Conservation (phyloP, 2,329 filamentous ascomycete genomes). For the Claviceps fusiformis region DNA sequence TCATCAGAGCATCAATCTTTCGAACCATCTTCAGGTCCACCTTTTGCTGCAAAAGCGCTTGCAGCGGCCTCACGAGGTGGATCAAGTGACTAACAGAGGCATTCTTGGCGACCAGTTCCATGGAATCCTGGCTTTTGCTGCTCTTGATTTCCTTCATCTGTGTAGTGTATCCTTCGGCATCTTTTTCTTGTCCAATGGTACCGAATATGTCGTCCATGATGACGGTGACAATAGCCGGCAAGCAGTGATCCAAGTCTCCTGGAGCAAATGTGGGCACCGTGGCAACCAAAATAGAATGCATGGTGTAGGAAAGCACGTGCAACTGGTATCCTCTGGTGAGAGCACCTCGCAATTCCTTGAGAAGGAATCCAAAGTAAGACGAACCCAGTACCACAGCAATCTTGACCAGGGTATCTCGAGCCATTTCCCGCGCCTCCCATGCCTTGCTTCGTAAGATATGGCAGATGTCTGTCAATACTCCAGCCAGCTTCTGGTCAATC, state of each 20-base stretch:
- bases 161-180: constrained; percentile 86
- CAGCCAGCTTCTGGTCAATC: constrained; percentile 61
- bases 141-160: constrained; percentile 97
- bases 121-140: constrained; percentile 95
- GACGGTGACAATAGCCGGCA: constrained; percentile 62
- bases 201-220: constrained; percentile 98
- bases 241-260: constrained; percentile 81
- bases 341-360: constrained; percentile 77
- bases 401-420: constrained; percentile 73
- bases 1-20: constrained; percentile 81
- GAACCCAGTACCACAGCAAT: constrained; percentile 73
- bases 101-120: constrained; percentile 79
- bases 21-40: constrained; percentile 70
- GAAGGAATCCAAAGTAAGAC: constrained; percentile 76
- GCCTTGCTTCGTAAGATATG: constrained; percentile 84
- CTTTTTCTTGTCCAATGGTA: constrained; percentile 83
- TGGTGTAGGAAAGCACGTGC: constrained; percentile 86
- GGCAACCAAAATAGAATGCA: constrained; percentile 78
- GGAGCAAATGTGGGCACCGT: constrained; percentile 59
- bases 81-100: constrained; percentile 63
- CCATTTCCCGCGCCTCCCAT: constrained; percentile 80
- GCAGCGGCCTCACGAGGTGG: constrained; percentile 65
- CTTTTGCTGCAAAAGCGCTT: constrained; percentile 67
- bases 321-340: constrained; percentile 80
- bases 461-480: constrained; percentile 80